phyloP scores from a whole-genome alignment of 2,329 filamentous ascomycete species.

The Xylaria sp. region DNA sequence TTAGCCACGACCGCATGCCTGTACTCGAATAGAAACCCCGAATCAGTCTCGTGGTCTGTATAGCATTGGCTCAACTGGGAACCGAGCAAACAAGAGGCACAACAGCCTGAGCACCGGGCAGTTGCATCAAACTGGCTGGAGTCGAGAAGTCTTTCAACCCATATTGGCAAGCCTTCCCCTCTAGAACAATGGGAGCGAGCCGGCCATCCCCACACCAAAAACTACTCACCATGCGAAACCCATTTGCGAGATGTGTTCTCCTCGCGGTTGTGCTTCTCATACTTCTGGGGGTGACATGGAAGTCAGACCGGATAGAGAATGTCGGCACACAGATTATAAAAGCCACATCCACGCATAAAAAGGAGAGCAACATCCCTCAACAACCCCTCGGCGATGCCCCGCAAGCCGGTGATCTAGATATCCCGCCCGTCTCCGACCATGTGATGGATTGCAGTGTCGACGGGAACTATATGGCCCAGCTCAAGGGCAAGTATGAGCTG shows the following conservation, averaged over 20 bases:
- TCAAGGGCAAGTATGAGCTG: slow-evolving; percentile 61
- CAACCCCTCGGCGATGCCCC: slow-evolving; percentile 48
- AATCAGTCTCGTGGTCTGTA: slow-evolving; percentile 19
- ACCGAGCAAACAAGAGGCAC: slow-evolving; percentile 9
- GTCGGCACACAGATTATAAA: slow-evolving; percentile 57
- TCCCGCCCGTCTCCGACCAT: slow-evolving; percentile 51
- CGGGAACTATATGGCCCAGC: slow-evolving; percentile 56
- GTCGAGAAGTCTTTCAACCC: slow-evolving; percentile 35
- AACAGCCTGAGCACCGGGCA: slow-evolving; percentile 15
- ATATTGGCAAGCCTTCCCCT: slow-evolving; percentile 39
- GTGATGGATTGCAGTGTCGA: slow-evolving; percentile 64
- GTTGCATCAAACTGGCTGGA: slow-evolving; percentile 33
- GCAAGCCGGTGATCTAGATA: slow-evolving; percentile 45
- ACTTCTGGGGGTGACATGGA: slow-evolving; percentile 56
- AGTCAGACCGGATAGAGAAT: slow-evolving; percentile 55
- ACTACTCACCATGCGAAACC: slow-evolving; percentile 62
- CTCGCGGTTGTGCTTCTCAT: slow-evolving; percentile 58
- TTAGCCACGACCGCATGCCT: slow-evolving; percentile 19
- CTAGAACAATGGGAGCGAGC: slow-evolving; percentile 54
- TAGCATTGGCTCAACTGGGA: slow-evolving; percentile 11
- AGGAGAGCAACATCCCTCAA: slow-evolving; percentile 49
- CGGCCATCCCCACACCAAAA: slow-evolving; percentile 55
- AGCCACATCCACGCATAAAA: slow-evolving; percentile 51
- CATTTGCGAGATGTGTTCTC: slow-evolving; percentile 58
- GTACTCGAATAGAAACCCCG: not conserved